A percentile compares a stretch with the other conserved stretches of the same genome.
These are phyloP conservation scores for Solanum dulcamara DNA, from an alignment of 257 asterid species.

Conservation along the genomic window DNA sequence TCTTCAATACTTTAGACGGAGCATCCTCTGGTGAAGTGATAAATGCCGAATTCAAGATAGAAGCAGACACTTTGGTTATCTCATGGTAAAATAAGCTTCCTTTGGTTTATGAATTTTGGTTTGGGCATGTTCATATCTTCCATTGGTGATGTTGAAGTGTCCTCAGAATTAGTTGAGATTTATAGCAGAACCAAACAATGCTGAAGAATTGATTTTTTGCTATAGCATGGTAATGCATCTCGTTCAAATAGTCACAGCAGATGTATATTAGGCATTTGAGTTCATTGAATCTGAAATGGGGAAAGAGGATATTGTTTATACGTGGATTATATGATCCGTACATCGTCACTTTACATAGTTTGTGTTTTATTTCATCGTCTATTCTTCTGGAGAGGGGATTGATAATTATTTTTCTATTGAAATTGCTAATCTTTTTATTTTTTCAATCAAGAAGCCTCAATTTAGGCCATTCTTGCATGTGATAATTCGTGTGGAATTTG, in stretches of 20 bases:
- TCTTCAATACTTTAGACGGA: not conserved
- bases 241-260: slow-evolving; percentile 10
- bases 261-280: slow-evolving; percentile 40
- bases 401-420: not conserved
- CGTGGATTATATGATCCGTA: slow-evolving; percentile 4
- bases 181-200: not conserved
- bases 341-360: not conserved
- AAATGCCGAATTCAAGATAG: slow-evolving; percentile 2
- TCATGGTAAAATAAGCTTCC: not conserved
- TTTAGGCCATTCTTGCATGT: not conserved
- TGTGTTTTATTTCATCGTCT: not conserved
- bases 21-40: not conserved
- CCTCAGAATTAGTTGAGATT: not conserved
- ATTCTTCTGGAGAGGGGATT: not conserved
- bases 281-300: slow-evolving; percentile 4
- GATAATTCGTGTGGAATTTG: too few relatives aligned
- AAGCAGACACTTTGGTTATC: slow-evolving; percentile 6
- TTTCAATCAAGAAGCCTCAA: not conserved
- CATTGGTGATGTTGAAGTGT: slow-evolving; percentile 3
- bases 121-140: slow-evolving; percentile 3
- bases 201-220: slow-evolving; percentile 6
- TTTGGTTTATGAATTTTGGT: slow-evolving; percentile 10
- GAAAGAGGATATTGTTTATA: not conserved
- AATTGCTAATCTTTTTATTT: not conserved
- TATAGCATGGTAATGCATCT: slow-evolving; percentile 11